These are phyloP conservation scores for Grammothele lineata DNA, from an alignment of 768 basidiomycete genomes.

Conservation along the genomic window DNA sequence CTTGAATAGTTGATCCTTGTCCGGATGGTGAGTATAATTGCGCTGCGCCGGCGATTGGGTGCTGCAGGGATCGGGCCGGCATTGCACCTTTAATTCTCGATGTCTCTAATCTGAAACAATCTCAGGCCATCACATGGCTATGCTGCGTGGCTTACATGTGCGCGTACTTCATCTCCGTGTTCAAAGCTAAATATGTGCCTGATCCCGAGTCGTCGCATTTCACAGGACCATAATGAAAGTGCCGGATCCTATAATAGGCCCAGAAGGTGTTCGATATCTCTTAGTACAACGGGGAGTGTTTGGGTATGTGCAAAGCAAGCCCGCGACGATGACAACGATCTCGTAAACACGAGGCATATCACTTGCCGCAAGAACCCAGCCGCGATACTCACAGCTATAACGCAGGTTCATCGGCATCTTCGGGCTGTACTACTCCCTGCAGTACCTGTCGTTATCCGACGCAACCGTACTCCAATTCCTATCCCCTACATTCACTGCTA, in stretches of 20 bases:
- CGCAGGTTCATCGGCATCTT: slow-evolving; percentile 68
- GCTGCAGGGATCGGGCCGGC: too few relatives aligned
- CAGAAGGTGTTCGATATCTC: slow-evolving; percentile 58
- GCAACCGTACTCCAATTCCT: slow-evolving; percentile 76
- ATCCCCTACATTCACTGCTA: slow-evolving; percentile 57
- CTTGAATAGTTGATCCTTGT: slow-evolving; percentile 44
- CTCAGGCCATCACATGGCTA: slow-evolving; percentile 47
- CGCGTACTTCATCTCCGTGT: background rate
- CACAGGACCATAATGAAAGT: slow-evolving; percentile 37
- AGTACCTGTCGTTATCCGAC: slow-evolving; percentile 76
- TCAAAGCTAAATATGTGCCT: too few relatives aligned
- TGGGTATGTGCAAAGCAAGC: too few relatives aligned
- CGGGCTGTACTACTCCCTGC: slow-evolving; percentile 65
- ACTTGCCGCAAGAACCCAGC: too few relatives aligned
- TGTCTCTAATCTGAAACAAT: background rate
- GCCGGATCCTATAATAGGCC: slow-evolving; percentile 62
- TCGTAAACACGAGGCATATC: slow-evolving; percentile 2
- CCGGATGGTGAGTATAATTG: slow-evolving; percentile 45
- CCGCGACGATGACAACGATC: too few relatives aligned
- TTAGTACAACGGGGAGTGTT: slow-evolving; percentile 55
- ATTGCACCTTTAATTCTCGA: too few relatives aligned
- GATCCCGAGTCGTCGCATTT: too few relatives aligned
- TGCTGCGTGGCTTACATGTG: slow-evolving; percentile 50
- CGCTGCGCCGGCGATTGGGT: background rate
- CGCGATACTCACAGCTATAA: too few relatives aligned